Base-by-base conservation (phyloP, 108 stramenopile genomes). In the Mayamaea pseudoterrestris region DNA sequence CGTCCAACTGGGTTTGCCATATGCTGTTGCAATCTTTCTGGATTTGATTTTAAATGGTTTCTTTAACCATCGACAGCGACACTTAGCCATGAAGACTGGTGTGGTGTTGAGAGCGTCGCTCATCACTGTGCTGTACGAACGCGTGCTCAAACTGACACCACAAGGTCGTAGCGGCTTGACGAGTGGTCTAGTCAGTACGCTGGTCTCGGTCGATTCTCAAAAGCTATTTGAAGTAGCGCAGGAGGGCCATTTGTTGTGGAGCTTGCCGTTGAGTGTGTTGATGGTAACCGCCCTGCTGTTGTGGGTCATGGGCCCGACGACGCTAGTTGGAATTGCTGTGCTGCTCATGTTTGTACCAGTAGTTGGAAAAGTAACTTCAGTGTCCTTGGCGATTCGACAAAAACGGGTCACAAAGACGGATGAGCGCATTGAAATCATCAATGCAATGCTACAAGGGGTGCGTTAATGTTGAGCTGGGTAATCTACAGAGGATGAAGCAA, bases 211-310 rank as follows among this genome's bases (percentile, higher is more conserved):
- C n/a, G 93, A 94, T 51, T 53, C 75, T 0, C 84, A 92, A 53
- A 92, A 87, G 43, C 29, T 89, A 25, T 87, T 66, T 52, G 86
- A 89, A 66, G 78, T 82, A 2, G 56, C 73, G 6, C 82, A 78
- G 37, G 85, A 89, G 34, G 78, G 74, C n/a, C 86, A 94, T 68
- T 53, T 91, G 42, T 47, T 90, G 13, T 94, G 93, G 93, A 66
- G 76, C 41, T 55, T 80, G 13, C 93, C 93, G 4, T 51, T 94
- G 1, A 57, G 56, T 26, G 71, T 90, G 64, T 35, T 71, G 2
- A 18, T 94, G 17, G 93, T 90, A n/a, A 63, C 74, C 5, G 46
- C 77, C 8, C 60, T 74, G 24, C 42, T 94, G 37, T 41, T 73
- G 0, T n/a, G 64, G 1, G 53, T 81, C 9, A 44, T 89, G 31